Base-by-base conservation (phyloP, 176 grass and related monocot genomes). In the Thalia dealbata region DNA sequence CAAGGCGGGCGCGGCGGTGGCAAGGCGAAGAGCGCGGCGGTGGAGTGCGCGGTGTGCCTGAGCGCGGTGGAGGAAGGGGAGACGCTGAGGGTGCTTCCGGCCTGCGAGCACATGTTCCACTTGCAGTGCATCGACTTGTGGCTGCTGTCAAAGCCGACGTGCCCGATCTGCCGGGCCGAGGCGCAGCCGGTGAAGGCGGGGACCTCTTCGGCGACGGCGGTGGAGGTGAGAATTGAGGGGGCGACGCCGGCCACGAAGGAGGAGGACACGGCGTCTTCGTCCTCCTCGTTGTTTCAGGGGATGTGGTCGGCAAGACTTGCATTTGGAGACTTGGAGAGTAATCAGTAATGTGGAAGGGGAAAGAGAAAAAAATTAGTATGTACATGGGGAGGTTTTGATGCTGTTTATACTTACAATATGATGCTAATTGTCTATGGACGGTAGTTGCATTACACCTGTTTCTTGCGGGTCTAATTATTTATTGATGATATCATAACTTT, bases 71-170 rank as follows among this genome's bases (percentile, higher is more conserved):
- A 78, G 65, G 78, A 76, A 61, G 81, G 78, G 55, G 78, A 86
- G 66, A 74, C 83, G 0, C 83, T 80, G 12, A 72, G 81, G 87
- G 22, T 90, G 78, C 81, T 86, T 27, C 75, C 78, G 66, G 81
- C 74, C 23, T 90, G 83, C 83, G 23, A 61, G 74, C 87, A 86
- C 51, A 70, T 48, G 25, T 86, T 90, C 50, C 87, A 90, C 70
- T 70, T 48, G 2, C 64, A 58, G 30, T 86, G 87, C 80, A 83
- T 90, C 70, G 78, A 90, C 67, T 68, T 73, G 45, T 90, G 88
- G 88, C 55, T 90, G 29, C 16, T 44, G 25, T 50, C 71, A 7
- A 80, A 79, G 78, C 76, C 81, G 26, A 86, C 88, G 21, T 90
- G 78, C 75, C 88, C 78, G 6, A 73, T 90, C 2, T 86, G 88